Percentiles rank a stretch among this genome's conserved stretches.
Conservation (phyloP, 129 eudicot genomes). For the Solidago caesia region DNA sequence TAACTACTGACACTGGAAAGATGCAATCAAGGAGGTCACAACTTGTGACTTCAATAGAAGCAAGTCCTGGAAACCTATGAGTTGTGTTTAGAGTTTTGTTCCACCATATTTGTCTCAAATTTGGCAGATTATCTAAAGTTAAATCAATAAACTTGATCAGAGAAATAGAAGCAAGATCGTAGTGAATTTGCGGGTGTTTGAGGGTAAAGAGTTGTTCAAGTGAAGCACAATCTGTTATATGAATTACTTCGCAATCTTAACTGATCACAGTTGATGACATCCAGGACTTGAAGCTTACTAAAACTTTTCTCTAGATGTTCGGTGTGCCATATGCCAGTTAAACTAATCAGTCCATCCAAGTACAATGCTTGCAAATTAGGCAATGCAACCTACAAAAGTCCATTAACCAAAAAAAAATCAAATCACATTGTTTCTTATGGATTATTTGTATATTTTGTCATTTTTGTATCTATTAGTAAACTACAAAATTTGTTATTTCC, state of each 20-base stretch:
- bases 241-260: conserved; percentile 34
- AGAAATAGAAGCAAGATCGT: conserved; percentile 29
- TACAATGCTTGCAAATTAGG: conserved; percentile 39
- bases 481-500: no score
- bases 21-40: conserved; percentile 40
- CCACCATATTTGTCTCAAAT: conserved; percentile 46
- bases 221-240: conserved; percentile 33
- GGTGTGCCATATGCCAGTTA: conserved; percentile 39
- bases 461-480: no score
- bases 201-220: conserved; percentile 36
- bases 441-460: no score
- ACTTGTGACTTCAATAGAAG: conserved; percentile 29
- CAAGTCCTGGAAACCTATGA: conserved; percentile 32
- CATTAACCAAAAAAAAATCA: background rate
- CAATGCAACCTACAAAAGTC: conserved; percentile 34
- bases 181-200: conserved; percentile 22
- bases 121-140: conserved; percentile 34
- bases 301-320: conserved; percentile 36
- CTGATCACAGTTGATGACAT: conserved; percentile 33
- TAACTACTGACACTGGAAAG: conserved; percentile 33
- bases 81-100: conserved; percentile 18
- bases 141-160: conserved; percentile 35
- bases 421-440: background rate
- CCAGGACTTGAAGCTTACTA: conserved; percentile 29
- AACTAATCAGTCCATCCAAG: conserved; percentile 29